Base-by-base conservation (phyloP, 306 rosid species). In the Pyrus bretschneideri region DNA sequence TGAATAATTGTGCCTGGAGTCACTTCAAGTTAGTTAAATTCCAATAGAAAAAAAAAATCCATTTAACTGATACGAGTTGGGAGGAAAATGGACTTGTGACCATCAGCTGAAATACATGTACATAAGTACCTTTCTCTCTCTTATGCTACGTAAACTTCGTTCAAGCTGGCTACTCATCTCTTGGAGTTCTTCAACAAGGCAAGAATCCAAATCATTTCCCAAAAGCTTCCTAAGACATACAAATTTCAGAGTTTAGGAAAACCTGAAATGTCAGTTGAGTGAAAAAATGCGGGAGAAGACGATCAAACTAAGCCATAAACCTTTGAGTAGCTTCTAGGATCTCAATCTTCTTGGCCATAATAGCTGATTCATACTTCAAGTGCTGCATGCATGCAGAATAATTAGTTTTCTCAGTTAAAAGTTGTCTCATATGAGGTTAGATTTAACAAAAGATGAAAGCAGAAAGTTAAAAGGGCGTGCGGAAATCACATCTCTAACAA, bases 51-150 rank as follows among this genome's bases (percentile, higher is more conserved):
- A 35, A 3, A 38, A 29, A 25, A 9, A 12, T 17, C 38, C 18
- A 31, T 46, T 44, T 12, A 42, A 44, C 38, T 31, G 46, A 30
- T 15, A 14, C 27, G 19, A 76, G 31, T 58, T 38, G 45, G 31
- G 22, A 27, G 30, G 40, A 58, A 38, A 60, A 17, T 8, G 22
- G 38, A 9, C 17, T 58, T 22, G 6, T 58, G 62, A 3, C 29
- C 4, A 14, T 25, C 19, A 13, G 38, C 4, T 62, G 67, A 62
- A 14, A 12, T 31, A 23, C 30, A 51, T 21, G 54, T 76, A 38
- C 42, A 6, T 63, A 31, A 12, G 60, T 78, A 92, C 97, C 89
- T 93, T 93, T 79, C 83, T 86, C n/a, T 73, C 84, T 78, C 83
- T 76, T 23, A 93, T 70, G 21, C 23, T 62, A 25, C 70, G 22